Percentiles rank a stretch among this genome's conserved stretches.
Conservation (phyloP, 352 stramenopile species). For the Globisporangium recalcitrans region DNA sequence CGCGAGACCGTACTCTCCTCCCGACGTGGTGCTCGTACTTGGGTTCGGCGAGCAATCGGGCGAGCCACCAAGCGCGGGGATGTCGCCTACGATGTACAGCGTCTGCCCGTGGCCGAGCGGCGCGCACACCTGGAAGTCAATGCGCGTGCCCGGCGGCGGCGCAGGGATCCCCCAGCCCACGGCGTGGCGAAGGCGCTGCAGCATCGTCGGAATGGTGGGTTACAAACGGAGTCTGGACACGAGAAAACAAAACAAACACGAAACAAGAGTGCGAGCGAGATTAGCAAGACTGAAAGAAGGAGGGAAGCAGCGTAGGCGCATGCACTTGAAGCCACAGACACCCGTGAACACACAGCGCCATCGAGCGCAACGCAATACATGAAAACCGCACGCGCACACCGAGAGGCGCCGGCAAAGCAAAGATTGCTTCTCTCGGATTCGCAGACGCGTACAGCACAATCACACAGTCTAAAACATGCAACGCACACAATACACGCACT, state of each 20-base stretch:
- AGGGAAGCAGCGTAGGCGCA: neutral
- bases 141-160: constrained; percentile 52
- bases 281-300: neutral
- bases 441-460: neutral
- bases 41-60: constrained; percentile 49
- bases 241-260: neutral
- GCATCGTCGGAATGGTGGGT: constrained; percentile 32
- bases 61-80: constrained; percentile 59
- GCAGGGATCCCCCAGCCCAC: constrained; percentile 65
- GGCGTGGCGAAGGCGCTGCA: constrained; percentile 77
- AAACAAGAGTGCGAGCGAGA: neutral
- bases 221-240: neutral
- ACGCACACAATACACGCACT: neutral
- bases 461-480: neutral
- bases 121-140: constrained; percentile 82
- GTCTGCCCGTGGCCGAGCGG: constrained; percentile 71
- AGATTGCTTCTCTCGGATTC: constrained; percentile 3
- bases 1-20: constrained; percentile 45
- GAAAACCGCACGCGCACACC: neutral
- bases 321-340: neutral
- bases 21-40: constrained; percentile 24
- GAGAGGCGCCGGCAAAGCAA: neutral
- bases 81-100: constrained; percentile 76
- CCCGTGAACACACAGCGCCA: neutral
- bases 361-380: neutral